These are phyloP conservation scores for Haplographium delicatum DNA, from an alignment of 495 filamentous ascomycete species.

Conservation along the genomic window DNA sequence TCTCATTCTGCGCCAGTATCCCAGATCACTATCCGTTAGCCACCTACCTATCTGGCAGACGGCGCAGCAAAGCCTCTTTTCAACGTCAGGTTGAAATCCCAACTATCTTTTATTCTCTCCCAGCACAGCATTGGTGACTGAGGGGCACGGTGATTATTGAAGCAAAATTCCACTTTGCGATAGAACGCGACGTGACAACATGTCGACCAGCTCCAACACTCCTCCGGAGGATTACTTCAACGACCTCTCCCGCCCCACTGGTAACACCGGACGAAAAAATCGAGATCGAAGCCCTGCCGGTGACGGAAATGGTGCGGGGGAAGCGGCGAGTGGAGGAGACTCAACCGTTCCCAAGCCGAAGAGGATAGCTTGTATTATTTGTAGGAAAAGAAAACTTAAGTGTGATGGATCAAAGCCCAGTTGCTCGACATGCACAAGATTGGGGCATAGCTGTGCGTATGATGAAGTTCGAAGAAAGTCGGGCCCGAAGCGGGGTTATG, in stretches of 20 bases:
- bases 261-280: constrained; percentile 27
- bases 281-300: constrained; percentile 26
- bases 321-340: constrained; percentile 46
- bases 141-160: too few species aligned
- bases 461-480: constrained; percentile 97
- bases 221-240: constrained; percentile 48
- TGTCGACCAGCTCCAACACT: constrained; percentile 39
- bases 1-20: too few species aligned
- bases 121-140: too few species aligned
- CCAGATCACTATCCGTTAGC: too few species aligned
- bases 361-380: constrained; percentile 94
- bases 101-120: too few species aligned
- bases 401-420: constrained; percentile 75
- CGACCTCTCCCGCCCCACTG: constrained; percentile 43
- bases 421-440: constrained; percentile 84
- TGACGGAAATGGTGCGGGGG: constrained; percentile 24
- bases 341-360: constrained; percentile 73
- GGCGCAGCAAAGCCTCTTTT: too few species aligned
- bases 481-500: constrained; percentile 95
- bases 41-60: too few species aligned
- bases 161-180: too few species aligned
- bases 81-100: too few species aligned
- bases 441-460: constrained; percentile 89
- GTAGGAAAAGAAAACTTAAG: constrained; percentile 85
- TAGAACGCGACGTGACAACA: constrained; percentile 15